A percentile compares a stretch with the other conserved stretches of the same genome.
phyloP scores from a whole-genome alignment of 768 basidiomycete species.

The Phaffia australis region DNA sequence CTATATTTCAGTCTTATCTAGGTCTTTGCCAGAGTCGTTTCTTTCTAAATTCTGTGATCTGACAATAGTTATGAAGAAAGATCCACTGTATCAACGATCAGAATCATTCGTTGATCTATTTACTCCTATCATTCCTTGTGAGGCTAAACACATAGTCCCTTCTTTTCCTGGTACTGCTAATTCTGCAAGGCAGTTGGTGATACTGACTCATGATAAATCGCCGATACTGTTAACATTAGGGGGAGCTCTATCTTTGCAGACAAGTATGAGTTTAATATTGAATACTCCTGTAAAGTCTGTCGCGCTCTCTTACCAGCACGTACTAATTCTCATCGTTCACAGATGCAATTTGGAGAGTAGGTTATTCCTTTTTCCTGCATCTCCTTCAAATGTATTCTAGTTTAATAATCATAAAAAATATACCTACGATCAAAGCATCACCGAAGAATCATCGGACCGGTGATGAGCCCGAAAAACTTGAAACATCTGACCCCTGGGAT shows the following conservation, averaged over 20 bases:
- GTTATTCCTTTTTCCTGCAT: neutral
- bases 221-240: slow-evolving; percentile 2
- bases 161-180: neutral
- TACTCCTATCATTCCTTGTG: too few relatives aligned
- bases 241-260: neutral
- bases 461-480: too few relatives aligned
- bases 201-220: neutral
- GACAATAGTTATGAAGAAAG: too few relatives aligned
- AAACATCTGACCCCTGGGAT: neutral
- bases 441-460: too few relatives aligned
- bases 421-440: too few relatives aligned
- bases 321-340: neutral
- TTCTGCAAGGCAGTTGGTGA: neutral
- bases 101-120: too few relatives aligned
- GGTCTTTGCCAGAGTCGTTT: too few relatives aligned
- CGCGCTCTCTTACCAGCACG: neutral
- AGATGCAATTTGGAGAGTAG: neutral
- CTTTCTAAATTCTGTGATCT: too few relatives aligned
- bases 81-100: too few relatives aligned
- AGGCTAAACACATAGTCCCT: neutral
- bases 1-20: too few relatives aligned
- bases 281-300: neutral
- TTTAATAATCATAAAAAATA: neutral
- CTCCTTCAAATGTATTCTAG: neutral
- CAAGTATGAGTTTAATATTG: neutral